Percentiles rank a stretch among this genome's conserved stretches.
phyloP scores from a whole-genome alignment of 225 moss, liverwort and hornwort species.

The Physcomitrium patens region DNA sequence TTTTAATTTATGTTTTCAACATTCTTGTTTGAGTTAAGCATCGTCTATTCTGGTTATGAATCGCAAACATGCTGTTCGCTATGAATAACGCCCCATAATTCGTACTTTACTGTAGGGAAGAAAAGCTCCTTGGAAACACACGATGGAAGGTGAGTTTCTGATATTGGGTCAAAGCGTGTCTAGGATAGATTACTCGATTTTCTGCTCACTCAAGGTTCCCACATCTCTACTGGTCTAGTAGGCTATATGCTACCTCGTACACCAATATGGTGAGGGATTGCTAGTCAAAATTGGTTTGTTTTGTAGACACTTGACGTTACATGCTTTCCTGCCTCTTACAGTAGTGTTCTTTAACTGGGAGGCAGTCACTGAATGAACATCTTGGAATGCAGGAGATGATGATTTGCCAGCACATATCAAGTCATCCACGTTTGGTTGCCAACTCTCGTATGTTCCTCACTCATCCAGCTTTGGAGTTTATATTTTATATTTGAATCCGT shows the following conservation, averaged over 20 bases:
- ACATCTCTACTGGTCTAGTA: background rate
- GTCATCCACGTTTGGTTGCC: conserved; percentile 91
- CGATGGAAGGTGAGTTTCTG: conserved; percentile 75
- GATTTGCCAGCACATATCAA: conserved; percentile 99
- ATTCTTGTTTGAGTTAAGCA: conserved; percentile 11
- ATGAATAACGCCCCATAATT: conserved; percentile 19
- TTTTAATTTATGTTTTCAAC: conserved; percentile 9
- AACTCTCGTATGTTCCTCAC: conserved; percentile 71
- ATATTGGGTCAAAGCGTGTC: background rate
- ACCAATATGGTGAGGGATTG: conserved; percentile 16
- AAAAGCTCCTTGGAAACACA: conserved; percentile 94
- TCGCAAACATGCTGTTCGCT: conserved; percentile 9
- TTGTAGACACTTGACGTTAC: background rate
- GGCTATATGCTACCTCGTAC: background rate
- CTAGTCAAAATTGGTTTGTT: conserved; percentile 17
- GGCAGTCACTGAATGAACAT: background rate
- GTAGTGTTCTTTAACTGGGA: conserved; percentile 15
- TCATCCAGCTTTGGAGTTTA: background rate
- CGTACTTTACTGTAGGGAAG: conserved; percentile 58
- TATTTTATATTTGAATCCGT: background rate
- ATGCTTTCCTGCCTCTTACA: background rate
- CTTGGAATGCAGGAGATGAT: conserved; percentile 73
- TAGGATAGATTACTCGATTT: conserved; percentile 12
- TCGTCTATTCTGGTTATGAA: background rate
- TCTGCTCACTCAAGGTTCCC: background rate